Evolutionary conservation across 148 eudicot genomes (phyloP).

Genomic region (Beta vulgaris): DNA sequence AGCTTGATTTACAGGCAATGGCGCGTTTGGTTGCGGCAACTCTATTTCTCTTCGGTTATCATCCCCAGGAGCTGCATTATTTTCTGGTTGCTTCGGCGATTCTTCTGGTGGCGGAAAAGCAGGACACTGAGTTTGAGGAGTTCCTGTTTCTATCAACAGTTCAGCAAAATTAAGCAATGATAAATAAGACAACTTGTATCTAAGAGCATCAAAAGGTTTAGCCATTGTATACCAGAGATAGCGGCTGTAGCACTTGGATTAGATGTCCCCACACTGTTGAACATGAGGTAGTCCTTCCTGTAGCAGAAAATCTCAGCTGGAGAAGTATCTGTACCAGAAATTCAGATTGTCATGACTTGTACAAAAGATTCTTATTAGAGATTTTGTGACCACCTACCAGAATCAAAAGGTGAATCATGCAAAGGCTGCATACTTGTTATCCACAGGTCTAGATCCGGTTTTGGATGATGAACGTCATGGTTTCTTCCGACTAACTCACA

Average conservation of each 20-base stretch:
- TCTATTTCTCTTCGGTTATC: no score
- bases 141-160: slow-evolving; percentile 70
- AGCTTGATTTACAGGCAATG: no score
- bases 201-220: not conserved
- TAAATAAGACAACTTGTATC: not conserved
- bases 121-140: slow-evolving; percentile 71
- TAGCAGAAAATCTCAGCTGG: no score
- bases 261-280: slow-evolving; percentile 24
- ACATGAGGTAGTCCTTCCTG: slow-evolving; percentile 47
- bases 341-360: slow-evolving; percentile 1
- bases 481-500: slow-evolving; percentile 43
- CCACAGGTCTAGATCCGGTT: slow-evolving; percentile 66
- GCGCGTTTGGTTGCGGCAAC: no score
- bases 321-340: no score
- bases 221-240: slow-evolving; percentile 44
- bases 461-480: slow-evolving; percentile 56
- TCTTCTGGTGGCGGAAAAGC: no score
- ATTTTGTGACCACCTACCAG: no score
- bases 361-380: not conserved
- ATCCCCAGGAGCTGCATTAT: no score
- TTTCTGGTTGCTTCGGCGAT: no score
- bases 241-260: slow-evolving; percentile 46
- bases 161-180: slow-evolving; percentile 43
- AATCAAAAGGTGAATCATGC: slow-evolving; percentile 69
- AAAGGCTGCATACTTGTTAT: slow-evolving; percentile 48